Percentiles rank a stretch among this genome's conserved stretches.
These are phyloP conservation scores for Rhodotorula sphaerocarpa DNA, from an alignment of 768 basidiomycete species.

Conservation along the genomic window DNA sequence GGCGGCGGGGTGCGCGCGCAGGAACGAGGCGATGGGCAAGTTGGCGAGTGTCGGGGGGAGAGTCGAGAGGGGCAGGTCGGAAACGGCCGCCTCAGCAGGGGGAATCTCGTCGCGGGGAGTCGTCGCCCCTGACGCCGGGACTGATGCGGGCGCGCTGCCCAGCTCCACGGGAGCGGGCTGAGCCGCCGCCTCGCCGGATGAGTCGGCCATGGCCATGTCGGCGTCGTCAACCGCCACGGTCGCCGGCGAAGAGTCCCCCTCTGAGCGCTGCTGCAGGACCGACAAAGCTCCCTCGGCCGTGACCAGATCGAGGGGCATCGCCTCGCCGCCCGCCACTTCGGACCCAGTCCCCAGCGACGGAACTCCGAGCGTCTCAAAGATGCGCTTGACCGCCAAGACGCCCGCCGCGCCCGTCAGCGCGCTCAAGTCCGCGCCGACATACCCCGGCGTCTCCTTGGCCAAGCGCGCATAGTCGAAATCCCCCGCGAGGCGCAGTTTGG, in stretches of 20 bases:
- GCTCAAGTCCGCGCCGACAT: constrained; percentile 88
- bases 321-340: constrained; percentile 31
- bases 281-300: background rate
- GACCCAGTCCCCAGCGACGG: constrained; percentile 45
- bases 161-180: background rate
- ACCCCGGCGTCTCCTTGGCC: constrained; percentile 91
- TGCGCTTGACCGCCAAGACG: constrained; percentile 90
- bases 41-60: constrained; percentile 48
- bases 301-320: constrained; percentile 45
- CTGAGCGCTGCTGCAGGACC: background rate
- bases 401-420: constrained; percentile 88
- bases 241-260: too few relatives aligned
- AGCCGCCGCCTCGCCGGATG: background rate
- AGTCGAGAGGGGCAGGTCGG: constrained; percentile 42
- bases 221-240: background rate
- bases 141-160: background rate
- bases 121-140: constrained; percentile 28
- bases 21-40: constrained; percentile 76
- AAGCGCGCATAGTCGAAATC: constrained; percentile 77
- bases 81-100: constrained; percentile 3
- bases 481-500: constrained; percentile 73
- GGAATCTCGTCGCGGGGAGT: background rate
- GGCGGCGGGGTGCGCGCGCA: constrained; percentile 74
- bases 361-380: constrained; percentile 70
- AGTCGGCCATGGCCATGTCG: constrained; percentile 17